A percentile compares a stretch with the other conserved stretches of the same genome.
These are phyloP conservation scores for Lanmaoa pseudosensibilis DNA, from an alignment of 768 basidiomycete genomes.

Conservation along the genomic window DNA sequence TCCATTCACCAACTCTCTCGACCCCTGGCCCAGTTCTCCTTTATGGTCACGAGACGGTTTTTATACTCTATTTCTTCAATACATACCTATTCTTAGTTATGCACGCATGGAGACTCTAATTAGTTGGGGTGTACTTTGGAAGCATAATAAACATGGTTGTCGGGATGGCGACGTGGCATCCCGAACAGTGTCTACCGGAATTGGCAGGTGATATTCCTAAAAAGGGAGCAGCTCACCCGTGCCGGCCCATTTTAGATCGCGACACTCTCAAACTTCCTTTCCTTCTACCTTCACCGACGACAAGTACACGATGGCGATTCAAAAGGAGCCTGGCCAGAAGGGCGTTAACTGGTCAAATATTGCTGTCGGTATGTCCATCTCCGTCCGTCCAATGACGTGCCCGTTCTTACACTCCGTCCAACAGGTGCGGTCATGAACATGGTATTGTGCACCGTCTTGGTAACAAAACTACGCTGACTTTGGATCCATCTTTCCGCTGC, in stretches of 20 bases:
- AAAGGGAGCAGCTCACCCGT: background rate
- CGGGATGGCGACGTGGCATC: background rate
- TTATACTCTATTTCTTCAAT: constrained; percentile 28
- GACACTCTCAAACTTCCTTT: constrained; percentile 3
- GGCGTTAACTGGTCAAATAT: constrained; percentile 94
- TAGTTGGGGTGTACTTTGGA: constrained; percentile 23
- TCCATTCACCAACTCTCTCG: constrained; percentile 3
- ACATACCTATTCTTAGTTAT: constrained; percentile 31
- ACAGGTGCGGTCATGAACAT: constrained; percentile 98
- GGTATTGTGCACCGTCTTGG: constrained; percentile 54
- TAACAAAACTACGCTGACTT: constrained; percentile 4
- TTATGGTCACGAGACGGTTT: constrained; percentile 13
- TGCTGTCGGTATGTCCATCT: constrained; percentile 72
- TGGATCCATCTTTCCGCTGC: constrained; percentile 1
- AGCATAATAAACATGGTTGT: constrained; percentile 9
- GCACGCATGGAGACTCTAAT: constrained; percentile 25
- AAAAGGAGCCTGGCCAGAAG: constrained; percentile 87
- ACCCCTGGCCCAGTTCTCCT: background rate
- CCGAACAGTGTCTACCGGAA: background rate
- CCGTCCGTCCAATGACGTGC: constrained; percentile 14
- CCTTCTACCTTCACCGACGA: constrained; percentile 16
- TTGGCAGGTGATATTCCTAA: constrained; percentile 6
- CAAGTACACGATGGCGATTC: constrained; percentile 64
- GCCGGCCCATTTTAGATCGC: constrained; percentile 12
- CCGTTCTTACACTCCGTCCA: constrained; percentile 19